Conservation (phyloP, 768 basidiomycete species). For the Podaxis sp. region DNA sequence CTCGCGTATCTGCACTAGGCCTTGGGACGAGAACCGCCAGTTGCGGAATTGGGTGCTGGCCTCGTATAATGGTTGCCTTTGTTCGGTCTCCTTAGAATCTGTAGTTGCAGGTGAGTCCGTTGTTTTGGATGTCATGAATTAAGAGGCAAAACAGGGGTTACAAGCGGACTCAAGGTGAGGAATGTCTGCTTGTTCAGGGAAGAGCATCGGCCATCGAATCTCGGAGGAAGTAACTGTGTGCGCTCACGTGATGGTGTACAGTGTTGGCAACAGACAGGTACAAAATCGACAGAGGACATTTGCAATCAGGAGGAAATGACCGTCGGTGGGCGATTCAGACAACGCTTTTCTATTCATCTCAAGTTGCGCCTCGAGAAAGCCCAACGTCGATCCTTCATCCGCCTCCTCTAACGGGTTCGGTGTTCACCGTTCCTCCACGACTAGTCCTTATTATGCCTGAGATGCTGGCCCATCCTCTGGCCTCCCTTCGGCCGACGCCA, state of each 20-base stretch:
- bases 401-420: neutral
- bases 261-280: neutral
- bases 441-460: neutral
- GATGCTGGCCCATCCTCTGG: conserved; percentile 9
- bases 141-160: neutral
- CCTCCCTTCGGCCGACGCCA: neutral
- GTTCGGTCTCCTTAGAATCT: neutral
- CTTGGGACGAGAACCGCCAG: conserved; percentile 83
- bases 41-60: conserved; percentile 79
- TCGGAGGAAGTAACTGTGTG: neutral
- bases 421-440: neutral
- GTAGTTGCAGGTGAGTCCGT: neutral
- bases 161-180: neutral
- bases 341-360: neutral
- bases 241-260: conserved; percentile 5
- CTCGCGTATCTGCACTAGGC: conserved; percentile 58
- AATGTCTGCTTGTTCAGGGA: neutral
- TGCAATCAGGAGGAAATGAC: neutral
- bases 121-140: neutral
- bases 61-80: conserved; percentile 51
- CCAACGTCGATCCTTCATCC: too few species aligned
- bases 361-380: neutral
- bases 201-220: neutral
- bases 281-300: neutral
- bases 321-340: neutral